A percentile compares a stretch with the other conserved stretches of the same genome.
These are phyloP conservation scores for Penicillium sp. DNA, from an alignment of 2,329 filamentous ascomycete genomes.

Conservation along the genomic window DNA sequence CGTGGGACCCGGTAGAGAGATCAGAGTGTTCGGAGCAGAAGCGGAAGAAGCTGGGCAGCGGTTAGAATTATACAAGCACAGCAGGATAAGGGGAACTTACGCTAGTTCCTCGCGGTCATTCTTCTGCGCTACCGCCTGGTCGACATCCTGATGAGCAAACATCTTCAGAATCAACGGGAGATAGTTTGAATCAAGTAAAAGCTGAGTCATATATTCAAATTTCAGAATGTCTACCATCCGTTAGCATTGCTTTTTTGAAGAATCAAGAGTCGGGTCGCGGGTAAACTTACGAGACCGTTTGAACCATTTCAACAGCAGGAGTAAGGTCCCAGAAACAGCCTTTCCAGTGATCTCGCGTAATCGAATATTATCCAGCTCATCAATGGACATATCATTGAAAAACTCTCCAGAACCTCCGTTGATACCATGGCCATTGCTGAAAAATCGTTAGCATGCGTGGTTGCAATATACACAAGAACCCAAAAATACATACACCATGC, in stretches of 20 bases:
- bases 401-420: conserved; percentile 33
- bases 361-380: conserved; percentile 81
- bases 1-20: conserved; percentile 50
- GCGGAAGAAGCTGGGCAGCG: conserved; percentile 74
- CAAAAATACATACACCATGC: conserved; percentile 51
- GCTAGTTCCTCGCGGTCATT: conserved; percentile 81
- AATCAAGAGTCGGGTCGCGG: not conserved
- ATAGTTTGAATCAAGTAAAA: conserved; percentile 93
- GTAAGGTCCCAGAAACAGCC: conserved; percentile 83
- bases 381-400: conserved; percentile 52
- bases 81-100: conserved; percentile 50
- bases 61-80: not conserved
- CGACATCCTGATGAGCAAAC: conserved; percentile 91
- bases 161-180: conserved; percentile 89
- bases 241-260: conserved; percentile 15
- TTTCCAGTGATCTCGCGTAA: conserved; percentile 87
- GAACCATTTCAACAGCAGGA: conserved; percentile 94
- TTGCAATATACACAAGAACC: not conserved
- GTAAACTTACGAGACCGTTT: conserved; percentile 80
- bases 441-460: conserved; percentile 1
- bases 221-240: conserved; percentile 75
- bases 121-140: conserved; percentile 83
- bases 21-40: conserved; percentile 79
- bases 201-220: conserved; percentile 92
- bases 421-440: conserved; percentile 32